A percentile compares a stretch with the other conserved stretches of the same genome.
Conservation (phyloP, 768 basidiomycete species). For the Russula olivacea region DNA sequence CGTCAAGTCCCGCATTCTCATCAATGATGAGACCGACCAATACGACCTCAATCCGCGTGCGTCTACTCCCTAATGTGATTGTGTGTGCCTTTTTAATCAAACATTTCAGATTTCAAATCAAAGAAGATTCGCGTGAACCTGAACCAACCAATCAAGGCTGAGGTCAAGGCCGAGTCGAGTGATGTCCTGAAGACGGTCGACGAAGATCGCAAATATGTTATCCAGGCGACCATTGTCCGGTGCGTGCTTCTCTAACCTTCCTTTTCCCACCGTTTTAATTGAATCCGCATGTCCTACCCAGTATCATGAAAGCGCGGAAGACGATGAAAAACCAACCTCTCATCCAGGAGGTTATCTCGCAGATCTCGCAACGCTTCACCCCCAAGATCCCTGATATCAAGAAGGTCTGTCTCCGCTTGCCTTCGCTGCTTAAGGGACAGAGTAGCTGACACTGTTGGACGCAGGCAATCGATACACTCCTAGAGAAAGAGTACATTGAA, state of each 20-base stretch:
- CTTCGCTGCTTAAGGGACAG: neutral
- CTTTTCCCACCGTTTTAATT: neutral
- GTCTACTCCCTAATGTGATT: slow-evolving; percentile 21
- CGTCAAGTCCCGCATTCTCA: slow-evolving; percentile 82
- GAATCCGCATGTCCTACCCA: slow-evolving; percentile 28
- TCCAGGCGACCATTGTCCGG: slow-evolving; percentile 92
- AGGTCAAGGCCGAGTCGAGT: slow-evolving; percentile 83
- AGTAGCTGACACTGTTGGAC: slow-evolving; percentile 12
- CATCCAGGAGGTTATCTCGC: slow-evolving; percentile 86
- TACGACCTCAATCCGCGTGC: slow-evolving; percentile 87
- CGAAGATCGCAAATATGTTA: slow-evolving; percentile 94
- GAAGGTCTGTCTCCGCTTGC: slow-evolving; percentile 48
- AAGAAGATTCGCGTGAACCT: slow-evolving; percentile 92
- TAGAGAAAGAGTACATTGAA: slow-evolving; percentile 98
- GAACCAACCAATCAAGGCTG: slow-evolving; percentile 89
- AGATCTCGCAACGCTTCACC: slow-evolving; percentile 80
- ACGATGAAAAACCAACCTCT: slow-evolving; percentile 90
- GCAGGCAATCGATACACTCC: slow-evolving; percentile 81
- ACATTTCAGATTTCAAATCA: slow-evolving; percentile 67
- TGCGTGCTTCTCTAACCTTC: slow-evolving; percentile 26
- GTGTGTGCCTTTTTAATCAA: neutral
- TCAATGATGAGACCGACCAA: slow-evolving; percentile 82
- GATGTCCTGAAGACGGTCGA: slow-evolving; percentile 94
- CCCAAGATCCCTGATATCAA: slow-evolving; percentile 97
- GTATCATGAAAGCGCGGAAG: slow-evolving; percentile 94